Conservation (phyloP, 495 filamentous ascomycete species). For the Podospora conica region DNA sequence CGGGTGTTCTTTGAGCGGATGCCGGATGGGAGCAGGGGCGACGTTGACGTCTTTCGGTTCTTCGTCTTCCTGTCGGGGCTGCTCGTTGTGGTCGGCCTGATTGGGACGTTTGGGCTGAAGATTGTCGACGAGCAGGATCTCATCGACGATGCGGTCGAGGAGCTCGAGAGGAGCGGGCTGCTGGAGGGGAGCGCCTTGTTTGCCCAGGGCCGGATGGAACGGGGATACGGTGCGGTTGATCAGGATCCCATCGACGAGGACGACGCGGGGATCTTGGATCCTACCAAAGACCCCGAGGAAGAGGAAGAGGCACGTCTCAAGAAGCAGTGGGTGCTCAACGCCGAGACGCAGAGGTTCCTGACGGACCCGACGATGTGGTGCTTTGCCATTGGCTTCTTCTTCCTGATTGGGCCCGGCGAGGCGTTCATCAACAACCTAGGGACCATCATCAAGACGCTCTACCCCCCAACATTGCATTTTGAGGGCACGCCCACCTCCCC, state of each 20-base stretch:
- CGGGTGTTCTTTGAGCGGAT: conserved; percentile 62
- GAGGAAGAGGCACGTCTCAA: conserved; percentile 64
- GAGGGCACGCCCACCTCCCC: conserved; percentile 52
- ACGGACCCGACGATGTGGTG: conserved; percentile 91
- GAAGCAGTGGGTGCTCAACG: conserved; percentile 81
- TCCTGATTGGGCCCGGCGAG: conserved; percentile 89
- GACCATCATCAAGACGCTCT: conserved; percentile 82
- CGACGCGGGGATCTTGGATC: conserved; percentile 26
- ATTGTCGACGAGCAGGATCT: conserved; percentile 59
- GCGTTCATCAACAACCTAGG: conserved; percentile 97
- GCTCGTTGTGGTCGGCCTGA: conserved; percentile 59
- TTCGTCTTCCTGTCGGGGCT: conserved; percentile 74
- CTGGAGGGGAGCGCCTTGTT: conserved; percentile 50
- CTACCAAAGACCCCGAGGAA: conserved; percentile 41
- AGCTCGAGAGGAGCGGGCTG: conserved; percentile 78
- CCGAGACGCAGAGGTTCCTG: conserved; percentile 77
- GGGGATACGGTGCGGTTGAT: conserved; percentile 35
- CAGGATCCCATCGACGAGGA: conserved; percentile 32
- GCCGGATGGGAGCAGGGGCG: conserved; percentile 58
- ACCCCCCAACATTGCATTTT: conserved; percentile 50
- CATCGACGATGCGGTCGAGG: conserved; percentile 80
- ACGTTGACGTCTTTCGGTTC: conserved; percentile 78
- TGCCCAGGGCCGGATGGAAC: conserved; percentile 27
- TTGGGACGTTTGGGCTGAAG: conserved; percentile 65
- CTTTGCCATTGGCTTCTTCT: conserved; percentile 84